phyloP scores from a whole-genome alignment of 2,329 filamentous ascomycete genomes.

The Lachnellula arida region DNA sequence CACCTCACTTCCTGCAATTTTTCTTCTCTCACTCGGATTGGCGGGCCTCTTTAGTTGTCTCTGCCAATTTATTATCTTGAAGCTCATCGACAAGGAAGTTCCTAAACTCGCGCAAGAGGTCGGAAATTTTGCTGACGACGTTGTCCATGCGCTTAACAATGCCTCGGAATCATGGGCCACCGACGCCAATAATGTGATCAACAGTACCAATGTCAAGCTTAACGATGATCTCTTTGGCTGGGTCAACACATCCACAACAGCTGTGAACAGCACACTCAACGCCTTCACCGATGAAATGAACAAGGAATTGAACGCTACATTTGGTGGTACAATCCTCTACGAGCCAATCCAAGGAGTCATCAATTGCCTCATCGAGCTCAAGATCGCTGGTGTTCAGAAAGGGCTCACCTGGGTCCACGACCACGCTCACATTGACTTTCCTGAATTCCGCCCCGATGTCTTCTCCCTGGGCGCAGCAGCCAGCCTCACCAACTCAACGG shows the following conservation, averaged over 20 bases:
- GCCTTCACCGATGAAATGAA: slow-evolving; percentile 75
- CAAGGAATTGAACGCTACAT: slow-evolving; percentile 67
- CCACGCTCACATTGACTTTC: slow-evolving; percentile 77
- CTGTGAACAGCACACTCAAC: slow-evolving; percentile 82
- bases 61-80: slow-evolving; percentile 63
- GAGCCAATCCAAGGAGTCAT: slow-evolving; percentile 75
- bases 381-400: slow-evolving; percentile 77
- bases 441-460: slow-evolving; percentile 70
- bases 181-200: slow-evolving; percentile 58
- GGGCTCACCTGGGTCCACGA: slow-evolving; percentile 93
- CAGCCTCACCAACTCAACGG: slow-evolving; percentile 52
- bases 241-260: slow-evolving; percentile 76
- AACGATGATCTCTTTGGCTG: slow-evolving; percentile 83
- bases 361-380: slow-evolving; percentile 81
- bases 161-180: slow-evolving; percentile 61
- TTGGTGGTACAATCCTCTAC: slow-evolving; percentile 76
- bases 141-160: slow-evolving; percentile 57
- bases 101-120: slow-evolving; percentile 61
- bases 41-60: slow-evolving; percentile 63
- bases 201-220: slow-evolving; percentile 60
- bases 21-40: slow-evolving; percentile 61
- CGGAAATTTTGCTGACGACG: slow-evolving; percentile 59
- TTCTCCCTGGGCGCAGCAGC: slow-evolving; percentile 75
- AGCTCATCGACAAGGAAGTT: slow-evolving; percentile 57
- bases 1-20: slow-evolving; percentile 63